Percentiles rank a stretch among this genome's conserved stretches.
These are phyloP conservation scores for Diaporthe amygdali DNA, from an alignment of 2,329 filamentous ascomycete species.

Conservation along the genomic window DNA sequence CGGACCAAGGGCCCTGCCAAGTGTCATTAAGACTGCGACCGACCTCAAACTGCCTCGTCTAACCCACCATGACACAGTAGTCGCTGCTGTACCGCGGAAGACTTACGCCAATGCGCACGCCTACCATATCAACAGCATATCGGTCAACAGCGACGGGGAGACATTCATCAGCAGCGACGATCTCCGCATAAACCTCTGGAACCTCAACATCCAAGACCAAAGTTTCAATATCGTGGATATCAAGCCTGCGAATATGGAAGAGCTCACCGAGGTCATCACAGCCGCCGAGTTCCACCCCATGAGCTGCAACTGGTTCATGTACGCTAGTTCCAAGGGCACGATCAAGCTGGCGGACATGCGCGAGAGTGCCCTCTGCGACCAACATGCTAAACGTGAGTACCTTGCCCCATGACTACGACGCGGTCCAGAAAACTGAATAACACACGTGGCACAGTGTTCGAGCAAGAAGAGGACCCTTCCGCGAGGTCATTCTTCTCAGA, in stretches of 20 bases:
- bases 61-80: slow-evolving; percentile 97
- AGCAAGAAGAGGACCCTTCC: slow-evolving; percentile 96
- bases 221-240: slow-evolving; percentile 99
- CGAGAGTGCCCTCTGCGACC: slow-evolving; percentile 92
- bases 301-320: slow-evolving; percentile 99
- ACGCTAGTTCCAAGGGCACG: slow-evolving; percentile 97
- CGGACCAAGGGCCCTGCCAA: slow-evolving; percentile 73
- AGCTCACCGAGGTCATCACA: slow-evolving; percentile 97
- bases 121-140: slow-evolving; percentile 99
- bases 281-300: slow-evolving; percentile 96
- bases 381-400: slow-evolving; percentile 86
- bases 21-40: slow-evolving; percentile 78
- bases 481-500: slow-evolving; percentile 99
- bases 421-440: neutral
- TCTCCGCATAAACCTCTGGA: slow-evolving; percentile 97
- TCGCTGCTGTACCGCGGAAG: slow-evolving; percentile 92
- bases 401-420: slow-evolving; percentile 21
- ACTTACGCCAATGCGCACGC: slow-evolving; percentile 98
- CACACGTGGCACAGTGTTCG: slow-evolving; percentile 72
- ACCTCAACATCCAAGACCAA: slow-evolving; percentile 98
- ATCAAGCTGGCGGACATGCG: slow-evolving; percentile 99
- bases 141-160: slow-evolving; percentile 99
- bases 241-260: slow-evolving; percentile 99
- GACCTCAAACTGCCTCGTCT: slow-evolving; percentile 93
- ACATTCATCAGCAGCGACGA: slow-evolving; percentile 99